These are phyloP conservation scores for Cystoisospora suis DNA, from an alignment of 169 alveolate species.

Conservation along the genomic window DNA sequence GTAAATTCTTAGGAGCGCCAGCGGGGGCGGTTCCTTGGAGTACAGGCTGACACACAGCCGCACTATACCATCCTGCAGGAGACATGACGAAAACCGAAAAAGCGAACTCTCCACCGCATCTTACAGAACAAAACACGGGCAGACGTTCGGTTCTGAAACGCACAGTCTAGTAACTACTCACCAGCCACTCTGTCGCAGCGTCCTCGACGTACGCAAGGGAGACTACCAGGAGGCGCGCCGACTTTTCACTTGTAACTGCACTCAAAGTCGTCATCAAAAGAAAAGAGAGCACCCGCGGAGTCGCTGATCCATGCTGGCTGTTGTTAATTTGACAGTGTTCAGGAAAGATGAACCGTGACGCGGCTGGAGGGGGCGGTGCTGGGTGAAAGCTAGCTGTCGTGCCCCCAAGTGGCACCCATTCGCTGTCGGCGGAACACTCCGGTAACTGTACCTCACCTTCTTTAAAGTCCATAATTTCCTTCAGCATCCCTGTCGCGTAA, in stretches of 20 bases:
- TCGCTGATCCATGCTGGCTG: too few relatives aligned
- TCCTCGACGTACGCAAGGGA: conserved; percentile 58
- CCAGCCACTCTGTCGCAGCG: conserved; percentile 54
- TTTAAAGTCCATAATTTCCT: conserved; percentile 60
- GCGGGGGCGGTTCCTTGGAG: background rate
- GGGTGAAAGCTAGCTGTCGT: too few relatives aligned
- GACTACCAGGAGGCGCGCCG: conserved; percentile 57
- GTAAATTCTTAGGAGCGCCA: background rate
- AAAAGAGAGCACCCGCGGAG: too few relatives aligned
- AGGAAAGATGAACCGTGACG: too few relatives aligned
- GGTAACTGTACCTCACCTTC: too few relatives aligned
- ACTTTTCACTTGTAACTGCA: conserved; percentile 35
- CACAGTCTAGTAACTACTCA: background rate
- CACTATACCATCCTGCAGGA: conserved; percentile 8
- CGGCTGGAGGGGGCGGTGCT: too few relatives aligned
- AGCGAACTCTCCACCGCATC: background rate
- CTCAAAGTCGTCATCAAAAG: too few relatives aligned
- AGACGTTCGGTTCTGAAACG: background rate
- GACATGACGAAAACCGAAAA: background rate
- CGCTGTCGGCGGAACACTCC: too few relatives aligned
- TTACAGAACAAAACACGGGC: background rate
- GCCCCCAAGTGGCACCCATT: too few relatives aligned
- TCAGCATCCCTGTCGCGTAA: conserved; percentile 71
- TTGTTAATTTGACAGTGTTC: too few relatives aligned
- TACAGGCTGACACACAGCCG: background rate